phyloP scores from a whole-genome alignment of 1,284 basidiomycete species.

The Polyporus tsugae region DNA sequence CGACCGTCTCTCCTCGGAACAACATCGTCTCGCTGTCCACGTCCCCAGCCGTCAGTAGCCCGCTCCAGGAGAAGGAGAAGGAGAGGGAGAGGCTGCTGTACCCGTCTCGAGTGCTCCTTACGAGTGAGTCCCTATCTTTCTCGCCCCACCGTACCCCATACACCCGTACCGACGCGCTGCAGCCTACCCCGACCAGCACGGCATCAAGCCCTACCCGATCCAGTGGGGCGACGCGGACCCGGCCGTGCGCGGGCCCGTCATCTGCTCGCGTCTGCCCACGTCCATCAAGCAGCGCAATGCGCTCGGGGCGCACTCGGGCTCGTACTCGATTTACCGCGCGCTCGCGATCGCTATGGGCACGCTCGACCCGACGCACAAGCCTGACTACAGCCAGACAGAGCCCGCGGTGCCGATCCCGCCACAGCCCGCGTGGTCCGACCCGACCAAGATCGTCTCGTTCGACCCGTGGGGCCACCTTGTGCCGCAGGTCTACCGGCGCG shows the following conservation, averaged over 20 bases:
- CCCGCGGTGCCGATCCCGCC: conserved; percentile 88
- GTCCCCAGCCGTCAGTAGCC: conserved; percentile 38
- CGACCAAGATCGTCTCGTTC: conserved; percentile 89
- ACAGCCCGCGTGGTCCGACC: conserved; percentile 84
- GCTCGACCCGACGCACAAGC: conserved; percentile 85
- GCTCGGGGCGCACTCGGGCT: conserved; percentile 93
- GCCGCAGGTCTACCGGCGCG: conserved; percentile 78
- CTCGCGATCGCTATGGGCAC: conserved; percentile 92
- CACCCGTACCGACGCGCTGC: conserved; percentile 9
- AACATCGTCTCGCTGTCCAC: conserved; percentile 31
- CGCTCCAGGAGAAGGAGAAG: conserved; percentile 44
- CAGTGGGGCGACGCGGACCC: conserved; percentile 84
- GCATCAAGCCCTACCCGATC: conserved; percentile 81
- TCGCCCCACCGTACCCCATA: conserved; percentile 8
- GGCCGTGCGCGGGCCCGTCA: conserved; percentile 81
- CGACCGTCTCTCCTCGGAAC: conserved; percentile 36
- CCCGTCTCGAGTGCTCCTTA: conserved; percentile 82
- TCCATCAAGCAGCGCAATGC: conserved; percentile 93
- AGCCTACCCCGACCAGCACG: conserved; percentile 80
- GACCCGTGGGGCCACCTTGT: conserved; percentile 96
- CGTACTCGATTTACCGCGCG: conserved; percentile 95
- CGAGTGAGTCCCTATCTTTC: conserved; percentile 63
- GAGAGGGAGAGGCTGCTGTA: conserved; percentile 80
- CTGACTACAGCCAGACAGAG: conserved; percentile 89
- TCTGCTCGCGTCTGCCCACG: conserved; percentile 87